Base-by-base conservation (phyloP, 768 basidiomycete genomes). In the Agaricus subrufescens region DNA sequence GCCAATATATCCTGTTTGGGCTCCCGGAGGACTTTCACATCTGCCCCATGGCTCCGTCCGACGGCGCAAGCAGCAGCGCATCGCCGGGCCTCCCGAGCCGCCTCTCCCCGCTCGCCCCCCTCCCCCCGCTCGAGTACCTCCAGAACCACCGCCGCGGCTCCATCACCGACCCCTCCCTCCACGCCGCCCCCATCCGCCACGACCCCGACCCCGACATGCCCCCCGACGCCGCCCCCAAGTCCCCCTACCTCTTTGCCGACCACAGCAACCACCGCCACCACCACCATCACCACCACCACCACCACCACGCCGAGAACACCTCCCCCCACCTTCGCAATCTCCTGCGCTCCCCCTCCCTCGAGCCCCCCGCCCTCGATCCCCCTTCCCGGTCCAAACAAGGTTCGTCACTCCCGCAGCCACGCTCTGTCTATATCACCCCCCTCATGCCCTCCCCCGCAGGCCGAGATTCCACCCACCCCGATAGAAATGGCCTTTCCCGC, bases 131-230 rank as follows among this genome's bases (percentile, higher is more conserved):
- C 63, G 86, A 90, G 67, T 85, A 80, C 67, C 79, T 91, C 26
- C 89, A 90, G 67, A 89, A 80, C 53, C 90, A 91, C 65, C 82
- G 89, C n/a, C 74, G 89, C 56, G 88, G 88, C 57, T 91, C 91
- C 1, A 86, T 90, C 66, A 89, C 89, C 7, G 91, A 92, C 74
- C 89, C 89, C 3, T 85, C 86, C 42, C 77, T 91, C 49, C 87
- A 89, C 71, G 84, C 85, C 57, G 75, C 82, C 27, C 43, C 37
- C 4, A 47, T 51, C 46, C 54, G 60, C 9, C 39, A 54, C 49
- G 60, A 59, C 62, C 44, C 68, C 68, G 70, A 31, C 63, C 60
- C 31, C 51, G 68, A 25, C 67, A 71, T 12, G 61, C 66, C 25
- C 77, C 78, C 47, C 77, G 81, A 42, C 83, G 85, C 9, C 84